Base-by-base conservation (phyloP, 305 asterid species). In the Fraxinus latifolia region DNA sequence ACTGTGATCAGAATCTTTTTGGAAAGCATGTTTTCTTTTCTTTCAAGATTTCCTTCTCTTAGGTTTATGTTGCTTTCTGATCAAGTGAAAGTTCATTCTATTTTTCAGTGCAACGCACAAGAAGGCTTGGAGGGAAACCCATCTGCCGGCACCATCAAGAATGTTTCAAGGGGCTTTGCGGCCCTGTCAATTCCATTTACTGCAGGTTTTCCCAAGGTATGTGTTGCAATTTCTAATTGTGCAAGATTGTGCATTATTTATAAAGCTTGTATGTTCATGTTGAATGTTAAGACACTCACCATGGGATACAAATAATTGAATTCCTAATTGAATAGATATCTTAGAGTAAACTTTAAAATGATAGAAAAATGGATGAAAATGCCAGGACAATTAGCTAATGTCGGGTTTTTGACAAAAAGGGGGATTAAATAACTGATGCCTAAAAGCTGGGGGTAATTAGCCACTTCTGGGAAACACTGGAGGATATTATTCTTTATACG, bases 71-170 rank as follows among this genome's bases (percentile, higher is more conserved):
- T 21, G n/a, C 25, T 76, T 62, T 58, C 33, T 80, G 79, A 83
- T 71, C 23, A 23, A 11, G 67, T 82, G 77, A 37, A 60, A 42
- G 70, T 67, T 75, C 73, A n/a, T 75, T 79, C 74, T 42, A 8
- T 80, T 77, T 83, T 79, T 34, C 87, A 96, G 98, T 88, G 82
- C 79, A 96, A 96, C 83, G 91, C 91, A 76, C 97, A 89, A 82
- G 99, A 96, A 86, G 99, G 98, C 21, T 78, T 96, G 94, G 98
- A 93, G 90, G 97, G 98, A 80, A 96, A 91, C 84, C 91, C 97
- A 37, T 77, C 86, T 60, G 94, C 92, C 58, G 60, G 68, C 27
- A 89, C 88, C 74, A 90, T 96, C 72, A 96, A 94, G 87, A 91
- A 87, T 83, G 90, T 92, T 84, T 90, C 92, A 1, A 88, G 97